Base-by-base conservation (phyloP, 1,139 yeast genomes). In the Hansenula lynferdii region DNA sequence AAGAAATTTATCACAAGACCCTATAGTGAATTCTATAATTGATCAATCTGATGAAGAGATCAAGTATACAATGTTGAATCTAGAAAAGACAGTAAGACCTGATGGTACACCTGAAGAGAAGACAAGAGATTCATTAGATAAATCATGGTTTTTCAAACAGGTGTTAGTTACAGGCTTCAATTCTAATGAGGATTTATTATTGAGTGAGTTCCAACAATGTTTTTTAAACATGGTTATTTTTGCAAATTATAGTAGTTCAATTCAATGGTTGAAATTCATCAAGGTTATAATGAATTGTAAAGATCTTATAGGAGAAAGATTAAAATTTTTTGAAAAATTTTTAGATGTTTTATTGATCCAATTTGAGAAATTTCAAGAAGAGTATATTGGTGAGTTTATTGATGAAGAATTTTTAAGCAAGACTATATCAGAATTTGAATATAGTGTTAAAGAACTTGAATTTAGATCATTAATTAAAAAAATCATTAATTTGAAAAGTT, bases 201-300 rank as follows among this genome's bases (percentile, higher is more conserved):
- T 69, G 20, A 68, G 72, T 6, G 76, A 72, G 41, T 44, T 70
- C 21, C 70, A 71, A 43, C 48, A 68, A 21, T 47, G 64, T 3
- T 72, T 54, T 43, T 33, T 69, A 14, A 56, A 64, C 39, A 54
- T 60, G 41, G 40, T 65, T 18, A 40, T 65, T 9, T 62, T 69
- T 48, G 74, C 70, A 9, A 72, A 70, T 48, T 69, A 65, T 43
- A 66, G 73, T 4, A 64, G 70, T 15, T 65, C 68, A 20, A 52
- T 63, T 37, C 76, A 70, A 38, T 71, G 76, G 75, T 60, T 66
- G 32, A 59, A 54, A 33, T 44, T 70, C 24, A 42, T 69, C 8
- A 63, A 63, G 34, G 44, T 71, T 11, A 14, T 69, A 12, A 44
- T 58, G 8, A 47, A 48, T 23, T 58, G 69, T 38, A 50, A 60